These are phyloP conservation scores for Ascoidea tarda DNA, from an alignment of 805 yeast species.

Conservation along the genomic window DNA sequence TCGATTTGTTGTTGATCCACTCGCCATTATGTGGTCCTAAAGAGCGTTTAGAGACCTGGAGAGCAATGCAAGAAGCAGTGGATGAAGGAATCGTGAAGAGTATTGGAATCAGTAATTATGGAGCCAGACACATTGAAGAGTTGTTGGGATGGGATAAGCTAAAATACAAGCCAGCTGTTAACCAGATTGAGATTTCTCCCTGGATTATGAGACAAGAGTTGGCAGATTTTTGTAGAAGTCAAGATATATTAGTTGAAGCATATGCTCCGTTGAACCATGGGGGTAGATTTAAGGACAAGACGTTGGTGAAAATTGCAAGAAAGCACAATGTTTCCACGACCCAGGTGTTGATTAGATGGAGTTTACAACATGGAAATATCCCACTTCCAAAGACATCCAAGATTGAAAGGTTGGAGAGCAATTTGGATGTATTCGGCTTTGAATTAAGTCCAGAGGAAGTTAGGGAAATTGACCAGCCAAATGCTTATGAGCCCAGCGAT, in stretches of 20 bases:
- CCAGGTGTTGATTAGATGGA: slow-evolving; percentile 62
- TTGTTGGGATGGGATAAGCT: slow-evolving; percentile 41
- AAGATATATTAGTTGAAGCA: slow-evolving; percentile 54
- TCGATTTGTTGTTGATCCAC: slow-evolving; percentile 59
- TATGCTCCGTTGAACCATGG: slow-evolving; percentile 72
- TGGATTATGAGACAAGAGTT: slow-evolving; percentile 62
- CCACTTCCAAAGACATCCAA: slow-evolving; percentile 58
- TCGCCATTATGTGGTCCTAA: slow-evolving; percentile 37
- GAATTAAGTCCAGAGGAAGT: slow-evolving; percentile 28
- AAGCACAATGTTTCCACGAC: slow-evolving; percentile 37
- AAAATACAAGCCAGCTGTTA: slow-evolving; percentile 49
- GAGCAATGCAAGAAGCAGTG: slow-evolving; percentile 63
- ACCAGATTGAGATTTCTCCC: slow-evolving; percentile 77
- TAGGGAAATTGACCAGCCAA: slow-evolving; percentile 29
- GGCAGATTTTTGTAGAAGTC: slow-evolving; percentile 39
- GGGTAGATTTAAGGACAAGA: slow-evolving; percentile 37
- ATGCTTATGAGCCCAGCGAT: slow-evolving; percentile 57
- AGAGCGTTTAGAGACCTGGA: slow-evolving; percentile 47
- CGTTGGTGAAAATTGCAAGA: slow-evolving; percentile 31
- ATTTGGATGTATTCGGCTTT: slow-evolving; percentile 41
- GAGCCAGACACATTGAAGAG: slow-evolving; percentile 43
- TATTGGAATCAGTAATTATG: slow-evolving; percentile 73
- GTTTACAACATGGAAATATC: slow-evolving; percentile 53
- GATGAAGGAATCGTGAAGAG: slow-evolving; percentile 42
- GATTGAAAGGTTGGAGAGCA: slow-evolving; percentile 33